Evolutionary conservation across 2,329 filamentous ascomycete species (phyloP).

Genomic region (Cordyceps fumosorosea): DNA sequence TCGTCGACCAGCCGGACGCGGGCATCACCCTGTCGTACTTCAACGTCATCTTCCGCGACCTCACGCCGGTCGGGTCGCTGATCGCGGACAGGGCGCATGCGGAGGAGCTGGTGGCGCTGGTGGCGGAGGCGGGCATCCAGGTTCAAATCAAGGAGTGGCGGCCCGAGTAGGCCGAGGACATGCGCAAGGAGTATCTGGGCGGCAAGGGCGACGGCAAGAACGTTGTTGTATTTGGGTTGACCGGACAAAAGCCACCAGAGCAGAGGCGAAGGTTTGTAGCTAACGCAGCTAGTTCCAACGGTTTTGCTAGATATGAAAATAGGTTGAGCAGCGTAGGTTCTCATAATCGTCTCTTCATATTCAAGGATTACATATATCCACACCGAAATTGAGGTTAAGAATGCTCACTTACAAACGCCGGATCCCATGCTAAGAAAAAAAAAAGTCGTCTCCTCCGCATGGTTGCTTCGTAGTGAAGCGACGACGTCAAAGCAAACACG

Average conservation of each 20-base stretch:
- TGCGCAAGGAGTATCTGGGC: conserved; percentile 12
- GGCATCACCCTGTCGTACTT: conserved; percentile 15
- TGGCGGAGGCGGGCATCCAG: conserved; percentile 12
- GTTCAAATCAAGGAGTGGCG: conserved; percentile 15
- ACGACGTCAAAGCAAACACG: neutral
- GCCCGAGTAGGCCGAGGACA: conserved; percentile 14
- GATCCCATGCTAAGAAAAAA: conserved; percentile 1
- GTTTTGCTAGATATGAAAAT: no score
- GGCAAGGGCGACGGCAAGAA: conserved; percentile 15
- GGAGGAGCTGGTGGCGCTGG: conserved; percentile 13
- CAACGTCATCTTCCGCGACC: conserved; percentile 15
- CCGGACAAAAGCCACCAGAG: no score
- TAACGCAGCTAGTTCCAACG: no score
- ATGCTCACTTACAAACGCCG: conserved; percentile 4
- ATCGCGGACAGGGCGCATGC: conserved; percentile 14
- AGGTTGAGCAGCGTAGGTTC: neutral
- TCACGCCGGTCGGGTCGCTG: conserved; percentile 14
- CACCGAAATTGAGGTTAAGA: neutral
- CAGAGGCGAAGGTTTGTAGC: neutral
- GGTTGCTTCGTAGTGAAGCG: neutral
- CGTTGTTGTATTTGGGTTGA: conserved; percentile 2
- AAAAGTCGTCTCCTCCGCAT: neutral
- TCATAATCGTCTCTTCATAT: conserved; percentile 5
- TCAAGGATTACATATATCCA: neutral
- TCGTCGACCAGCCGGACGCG: conserved; percentile 15